Base-by-base conservation (phyloP, 352 stramenopile species). In the Globisporangium acanthophoron region DNA sequence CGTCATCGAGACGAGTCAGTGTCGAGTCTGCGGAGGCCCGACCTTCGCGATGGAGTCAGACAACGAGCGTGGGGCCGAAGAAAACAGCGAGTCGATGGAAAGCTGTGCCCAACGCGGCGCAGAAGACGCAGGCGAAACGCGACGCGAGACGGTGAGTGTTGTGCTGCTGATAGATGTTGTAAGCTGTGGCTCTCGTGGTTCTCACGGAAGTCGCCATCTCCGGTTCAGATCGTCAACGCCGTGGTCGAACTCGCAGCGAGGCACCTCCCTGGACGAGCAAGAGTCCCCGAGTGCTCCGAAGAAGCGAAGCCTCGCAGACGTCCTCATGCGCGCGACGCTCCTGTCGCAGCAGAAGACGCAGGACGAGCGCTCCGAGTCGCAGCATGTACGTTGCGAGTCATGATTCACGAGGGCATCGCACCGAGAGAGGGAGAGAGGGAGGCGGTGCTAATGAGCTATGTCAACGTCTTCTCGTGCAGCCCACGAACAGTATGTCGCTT, bases 261-360 rank as follows among this genome's bases (percentile, higher is more conserved):
- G 21, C 7, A 35, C 5, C 6, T 47, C 51, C 1, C 18, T 20
- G 45, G 47, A 43, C 44, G 37, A 58, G 58, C 31, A 70, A 24
- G 11, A 9, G 15, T 24, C 24, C 15, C 43, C 47, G 21, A 40
- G 40, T 16, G 57, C 15, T 44, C 24, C 58, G 2, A 80, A 74
- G 57, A 71, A 54, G 56, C 67, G 59, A 15, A 61, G 73, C 0
- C 49, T 90, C 16, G 77, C 76, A 0, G 76, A 90, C 60, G 69
- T 90, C 1, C 59, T 90, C 20, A 61, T 81, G 35, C 76, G 71
- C 29, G 80, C 80, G 44, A 90, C 76, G n/a, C 51, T 73, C n/a
- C 52, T 84, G 0, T 90, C 78, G 20, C 78, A 88, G 46, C 73
- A 74, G 31, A 66, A 68, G 35, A 20, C 56, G 12, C 35, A 52